Percentiles rank a stretch among this genome's conserved stretches.
Evolutionary conservation across 192 early-diverging fungal genomes (phyloP).

Genomic region (Coemansia reversa): DNA sequence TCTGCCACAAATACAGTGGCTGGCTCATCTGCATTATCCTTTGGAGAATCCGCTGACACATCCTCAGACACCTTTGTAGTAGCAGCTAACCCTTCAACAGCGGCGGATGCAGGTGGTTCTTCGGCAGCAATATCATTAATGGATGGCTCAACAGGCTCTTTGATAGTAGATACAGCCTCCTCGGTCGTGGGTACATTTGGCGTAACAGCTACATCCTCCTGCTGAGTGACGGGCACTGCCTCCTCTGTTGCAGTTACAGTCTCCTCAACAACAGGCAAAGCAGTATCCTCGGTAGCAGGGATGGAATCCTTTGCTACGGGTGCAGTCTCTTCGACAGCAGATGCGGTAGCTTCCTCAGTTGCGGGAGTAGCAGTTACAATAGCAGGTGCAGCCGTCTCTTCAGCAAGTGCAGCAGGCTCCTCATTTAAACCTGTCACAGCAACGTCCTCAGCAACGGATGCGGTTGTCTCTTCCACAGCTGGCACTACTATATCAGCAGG

Average conservation of each 20-base stretch:
- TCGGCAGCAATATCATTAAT: too few relatives aligned
- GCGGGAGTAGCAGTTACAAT: background rate
- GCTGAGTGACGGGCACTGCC: constrained; percentile 5
- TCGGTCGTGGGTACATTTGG: background rate
- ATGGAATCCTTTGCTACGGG: too few relatives aligned
- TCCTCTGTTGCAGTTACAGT: background rate
- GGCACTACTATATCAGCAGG: too few relatives aligned
- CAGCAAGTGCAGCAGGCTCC: constrained; percentile 3
- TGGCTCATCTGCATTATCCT: too few relatives aligned
- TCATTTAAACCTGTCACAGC: background rate
- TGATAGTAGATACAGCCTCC: constrained; percentile 1
- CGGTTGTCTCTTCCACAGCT: background rate
- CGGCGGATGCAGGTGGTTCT: constrained; percentile 1
- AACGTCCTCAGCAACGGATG: background rate
- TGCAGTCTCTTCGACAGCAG: background rate
- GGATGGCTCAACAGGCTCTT: too few relatives aligned
- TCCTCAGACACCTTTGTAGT: background rate
- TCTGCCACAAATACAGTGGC: constrained; percentile 9
- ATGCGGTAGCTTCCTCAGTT: constrained; percentile 14
- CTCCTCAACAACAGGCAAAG: background rate
- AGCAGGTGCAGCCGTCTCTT: too few relatives aligned
- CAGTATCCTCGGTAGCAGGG: constrained; percentile 14
- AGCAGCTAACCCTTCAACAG: constrained; percentile 1
- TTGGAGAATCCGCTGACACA: too few relatives aligned
- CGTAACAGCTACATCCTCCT: background rate